A percentile compares a stretch with the other conserved stretches of the same genome.
Conservation (phyloP, 768 basidiomycete species). For the Rhodosporidiobolus odoratus region DNA sequence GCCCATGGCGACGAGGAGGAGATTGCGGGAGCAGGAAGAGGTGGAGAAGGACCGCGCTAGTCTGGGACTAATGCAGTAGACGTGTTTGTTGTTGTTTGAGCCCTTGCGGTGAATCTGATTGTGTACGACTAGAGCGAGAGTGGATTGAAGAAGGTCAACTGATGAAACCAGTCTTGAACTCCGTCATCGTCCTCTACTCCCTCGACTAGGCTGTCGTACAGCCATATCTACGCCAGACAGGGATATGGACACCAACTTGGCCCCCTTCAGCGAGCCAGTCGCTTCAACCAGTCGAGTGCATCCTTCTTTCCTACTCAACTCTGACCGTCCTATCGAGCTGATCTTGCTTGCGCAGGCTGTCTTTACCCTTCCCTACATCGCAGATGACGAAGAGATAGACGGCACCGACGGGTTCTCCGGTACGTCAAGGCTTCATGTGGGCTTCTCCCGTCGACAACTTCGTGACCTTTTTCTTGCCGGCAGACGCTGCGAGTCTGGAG, state of each 20-base stretch:
- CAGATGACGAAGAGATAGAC: background rate
- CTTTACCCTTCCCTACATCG: constrained; percentile 28
- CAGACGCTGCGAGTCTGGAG: background rate
- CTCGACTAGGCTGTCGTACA: too few species aligned
- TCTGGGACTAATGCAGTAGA: background rate
- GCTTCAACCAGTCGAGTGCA: constrained; percentile 28
- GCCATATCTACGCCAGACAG: background rate
- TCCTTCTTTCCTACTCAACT: constrained; percentile 2
- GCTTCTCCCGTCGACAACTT: background rate
- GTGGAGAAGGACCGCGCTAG: background rate
- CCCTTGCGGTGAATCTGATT: background rate
- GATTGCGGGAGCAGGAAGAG: background rate
- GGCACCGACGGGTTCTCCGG: background rate
- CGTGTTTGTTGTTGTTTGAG: background rate
- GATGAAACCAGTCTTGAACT: background rate
- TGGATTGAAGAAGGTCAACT: background rate
- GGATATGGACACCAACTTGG: background rate
- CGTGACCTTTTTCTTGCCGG: background rate
- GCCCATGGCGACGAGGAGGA: constrained; percentile 19
- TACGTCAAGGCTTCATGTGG: background rate
- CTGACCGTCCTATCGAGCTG: background rate
- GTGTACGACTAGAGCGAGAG: background rate
- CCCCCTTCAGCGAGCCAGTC: constrained; percentile 21
- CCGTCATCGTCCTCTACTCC: background rate
- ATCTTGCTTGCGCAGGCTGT: constrained; percentile 16